A percentile compares a stretch with the other conserved stretches of the same genome.
Evolutionary conservation across 1,284 basidiomycete species (phyloP).

Genomic region (Microbotryum intermedium): DNA sequence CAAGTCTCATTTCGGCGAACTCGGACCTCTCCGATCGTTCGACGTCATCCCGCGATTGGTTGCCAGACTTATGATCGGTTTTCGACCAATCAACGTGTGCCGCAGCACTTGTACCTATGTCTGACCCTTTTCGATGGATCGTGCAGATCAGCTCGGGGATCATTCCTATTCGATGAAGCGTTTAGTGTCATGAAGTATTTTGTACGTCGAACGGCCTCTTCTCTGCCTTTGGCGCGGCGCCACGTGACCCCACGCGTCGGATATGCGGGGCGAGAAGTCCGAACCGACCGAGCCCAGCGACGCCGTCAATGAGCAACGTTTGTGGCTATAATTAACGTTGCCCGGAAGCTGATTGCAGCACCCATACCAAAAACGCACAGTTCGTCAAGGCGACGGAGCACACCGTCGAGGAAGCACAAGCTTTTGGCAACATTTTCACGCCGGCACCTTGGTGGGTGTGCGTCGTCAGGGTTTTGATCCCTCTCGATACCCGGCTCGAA

Average conservation of each 20-base stretch:
- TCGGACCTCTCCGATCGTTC: too few species aligned
- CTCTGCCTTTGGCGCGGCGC: neutral
- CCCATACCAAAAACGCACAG: neutral
- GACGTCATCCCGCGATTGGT: too few species aligned
- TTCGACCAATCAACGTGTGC: neutral
- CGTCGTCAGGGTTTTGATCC: constrained; percentile 62
- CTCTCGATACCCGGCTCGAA: constrained; percentile 55
- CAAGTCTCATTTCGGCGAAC: too few species aligned
- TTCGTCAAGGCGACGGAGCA: constrained; percentile 44
- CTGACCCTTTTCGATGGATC: neutral
- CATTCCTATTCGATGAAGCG: constrained; percentile 68
- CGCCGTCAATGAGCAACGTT: too few species aligned
- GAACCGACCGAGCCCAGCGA: too few species aligned
- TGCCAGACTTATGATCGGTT: too few species aligned
- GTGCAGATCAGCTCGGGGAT: constrained; percentile 52
- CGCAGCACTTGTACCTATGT: constrained; percentile 1
- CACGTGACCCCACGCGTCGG: neutral
- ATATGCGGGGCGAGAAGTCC: too few species aligned
- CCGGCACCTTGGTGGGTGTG: constrained; percentile 84
- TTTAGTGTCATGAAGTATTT: constrained; percentile 26
- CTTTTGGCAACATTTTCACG: constrained; percentile 72
- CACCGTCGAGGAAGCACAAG: constrained; percentile 75
- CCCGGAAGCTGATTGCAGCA: constrained; percentile 3
- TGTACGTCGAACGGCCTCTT: neutral
- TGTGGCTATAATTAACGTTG: too few species aligned